Evolutionary conservation across 345 rosid species (phyloP).

Genomic region (Combretum micranthum): DNA sequence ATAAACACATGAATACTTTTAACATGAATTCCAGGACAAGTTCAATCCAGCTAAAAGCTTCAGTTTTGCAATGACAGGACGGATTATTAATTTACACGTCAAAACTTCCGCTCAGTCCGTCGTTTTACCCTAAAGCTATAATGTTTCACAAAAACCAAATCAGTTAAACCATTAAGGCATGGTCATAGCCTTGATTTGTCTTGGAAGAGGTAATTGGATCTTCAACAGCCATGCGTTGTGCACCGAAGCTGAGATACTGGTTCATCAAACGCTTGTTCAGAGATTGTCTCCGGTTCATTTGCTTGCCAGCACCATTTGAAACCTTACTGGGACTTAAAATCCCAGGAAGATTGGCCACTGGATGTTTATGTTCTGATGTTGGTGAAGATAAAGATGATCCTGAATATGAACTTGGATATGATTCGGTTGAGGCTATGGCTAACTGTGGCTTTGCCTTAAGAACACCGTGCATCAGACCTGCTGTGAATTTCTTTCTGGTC

Average conservation of each 20-base stretch:
- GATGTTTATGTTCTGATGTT: conserved; percentile 20
- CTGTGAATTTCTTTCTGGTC: conserved; percentile 50
- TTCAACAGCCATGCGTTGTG: conserved; percentile 48
- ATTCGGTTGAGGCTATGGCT: conserved; percentile 20
- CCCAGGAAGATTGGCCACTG: conserved; percentile 7
- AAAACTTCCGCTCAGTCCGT: no score
- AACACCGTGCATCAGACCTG: conserved; percentile 70
- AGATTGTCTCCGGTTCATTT: conserved; percentile 33
- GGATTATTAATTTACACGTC: no score
- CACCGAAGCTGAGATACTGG: conserved; percentile 61
- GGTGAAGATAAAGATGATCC: conserved; percentile 30
- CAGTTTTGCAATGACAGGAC: no score
- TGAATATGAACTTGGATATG: conserved; percentile 33
- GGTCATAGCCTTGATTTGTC: conserved; percentile 29
- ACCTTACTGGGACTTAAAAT: conserved; percentile 5
- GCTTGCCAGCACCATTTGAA: conserved; percentile 1
- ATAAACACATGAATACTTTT: no score
- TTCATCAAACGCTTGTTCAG: conserved; percentile 48
- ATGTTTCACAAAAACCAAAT: not conserved
- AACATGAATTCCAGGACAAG: no score
- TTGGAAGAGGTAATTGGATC: conserved; percentile 19
- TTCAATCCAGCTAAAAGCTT: no score
- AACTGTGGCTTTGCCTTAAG: conserved; percentile 46
- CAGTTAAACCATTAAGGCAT: conserved; percentile 11
- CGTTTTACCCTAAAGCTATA: no score